Evolutionary conservation across 768 basidiomycete species (phyloP).

Genomic region (Hydnum rufescens): DNA sequence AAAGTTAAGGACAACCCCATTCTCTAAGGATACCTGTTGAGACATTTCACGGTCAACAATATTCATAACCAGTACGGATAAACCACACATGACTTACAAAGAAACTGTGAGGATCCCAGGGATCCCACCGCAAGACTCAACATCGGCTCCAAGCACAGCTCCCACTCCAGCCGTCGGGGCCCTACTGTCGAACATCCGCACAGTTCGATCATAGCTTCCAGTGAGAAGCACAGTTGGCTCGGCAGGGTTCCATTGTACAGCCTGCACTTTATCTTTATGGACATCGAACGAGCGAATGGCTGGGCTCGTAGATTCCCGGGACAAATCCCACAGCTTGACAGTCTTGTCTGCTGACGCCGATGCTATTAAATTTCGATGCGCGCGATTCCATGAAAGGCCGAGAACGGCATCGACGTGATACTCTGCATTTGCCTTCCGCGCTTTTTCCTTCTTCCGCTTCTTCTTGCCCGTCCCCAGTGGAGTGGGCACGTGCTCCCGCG

Average conservation of each 20-base stretch:
- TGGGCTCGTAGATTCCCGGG: slow-evolving; percentile 28
- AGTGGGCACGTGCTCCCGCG: slow-evolving; percentile 54
- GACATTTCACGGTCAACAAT: slow-evolving; percentile 1
- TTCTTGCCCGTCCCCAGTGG: slow-evolving; percentile 90
- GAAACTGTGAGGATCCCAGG: slow-evolving; percentile 74
- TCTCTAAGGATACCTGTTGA: slow-evolving; percentile 78
- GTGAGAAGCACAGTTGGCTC: slow-evolving; percentile 82
- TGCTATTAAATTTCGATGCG: slow-evolving; percentile 76
- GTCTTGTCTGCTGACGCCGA: slow-evolving; percentile 88
- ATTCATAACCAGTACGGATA: neutral
- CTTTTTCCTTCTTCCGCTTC: slow-evolving; percentile 74
- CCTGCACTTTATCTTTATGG: slow-evolving; percentile 89
- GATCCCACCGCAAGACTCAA: slow-evolving; percentile 94
- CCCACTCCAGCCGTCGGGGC: slow-evolving; percentile 66
- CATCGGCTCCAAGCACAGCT: slow-evolving; percentile 75
- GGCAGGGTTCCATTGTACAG: slow-evolving; percentile 83
- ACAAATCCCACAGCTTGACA: slow-evolving; percentile 92
- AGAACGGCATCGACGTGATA: slow-evolving; percentile 91
- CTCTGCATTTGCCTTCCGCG: slow-evolving; percentile 34
- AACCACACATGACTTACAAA: slow-evolving; percentile 35
- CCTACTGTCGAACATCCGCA: slow-evolving; percentile 84
- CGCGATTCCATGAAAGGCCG: slow-evolving; percentile 80
- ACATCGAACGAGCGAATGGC: slow-evolving; percentile 74
- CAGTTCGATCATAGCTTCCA: slow-evolving; percentile 86
- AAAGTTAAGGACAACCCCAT: slow-evolving; percentile 81